These are phyloP conservation scores for Suhomyces choctaworum DNA, from an alignment of 1,139 yeast species.

Conservation along the genomic window DNA sequence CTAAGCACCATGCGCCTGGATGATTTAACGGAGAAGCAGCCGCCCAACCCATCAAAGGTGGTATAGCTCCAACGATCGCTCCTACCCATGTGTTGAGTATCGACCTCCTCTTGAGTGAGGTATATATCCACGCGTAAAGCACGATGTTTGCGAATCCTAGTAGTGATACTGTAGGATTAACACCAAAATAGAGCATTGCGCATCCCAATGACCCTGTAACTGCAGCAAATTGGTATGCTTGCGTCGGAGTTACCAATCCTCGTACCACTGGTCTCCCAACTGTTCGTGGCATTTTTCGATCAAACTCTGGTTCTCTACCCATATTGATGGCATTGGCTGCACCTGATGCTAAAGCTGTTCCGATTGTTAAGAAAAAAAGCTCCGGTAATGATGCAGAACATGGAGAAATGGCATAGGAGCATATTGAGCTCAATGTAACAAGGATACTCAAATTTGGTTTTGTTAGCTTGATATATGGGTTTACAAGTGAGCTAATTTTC, in stretches of 20 bases:
- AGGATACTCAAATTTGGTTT: slow-evolving; percentile 87
- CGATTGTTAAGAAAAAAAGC: slow-evolving; percentile 70
- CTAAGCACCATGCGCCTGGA: slow-evolving; percentile 96
- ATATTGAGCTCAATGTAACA: slow-evolving; percentile 87
- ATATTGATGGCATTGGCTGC: slow-evolving; percentile 96
- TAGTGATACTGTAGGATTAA: slow-evolving; percentile 78
- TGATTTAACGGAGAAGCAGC: slow-evolving; percentile 79
- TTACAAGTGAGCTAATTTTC: slow-evolving; percentile 35
- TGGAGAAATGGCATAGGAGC: slow-evolving; percentile 93
- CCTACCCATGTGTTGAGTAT: slow-evolving; percentile 98
- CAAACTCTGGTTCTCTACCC: slow-evolving; percentile 94
- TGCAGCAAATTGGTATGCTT: slow-evolving; percentile 82
- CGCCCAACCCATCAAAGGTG: slow-evolving; percentile 99
- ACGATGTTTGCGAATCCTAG: slow-evolving; percentile 78
- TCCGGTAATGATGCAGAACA: slow-evolving; percentile 69
- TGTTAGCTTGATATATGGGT: slow-evolving; percentile 74
- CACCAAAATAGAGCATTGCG: slow-evolving; percentile 69
- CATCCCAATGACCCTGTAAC: slow-evolving; percentile 72
- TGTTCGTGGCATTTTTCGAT: slow-evolving; percentile 85
- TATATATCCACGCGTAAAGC: slow-evolving; percentile 85
- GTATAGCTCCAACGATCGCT: slow-evolving; percentile 96
- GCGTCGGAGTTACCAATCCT: slow-evolving; percentile 70
- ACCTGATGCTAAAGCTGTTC: slow-evolving; percentile 87
- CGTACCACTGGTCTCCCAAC: slow-evolving; percentile 87
- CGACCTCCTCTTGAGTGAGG: slow-evolving; percentile 81